Evolutionary conservation across 352 stramenopile species (phyloP), one percentile per base, ranked within the genome.

Genomic region (Globisporangium middletonii): DNA sequence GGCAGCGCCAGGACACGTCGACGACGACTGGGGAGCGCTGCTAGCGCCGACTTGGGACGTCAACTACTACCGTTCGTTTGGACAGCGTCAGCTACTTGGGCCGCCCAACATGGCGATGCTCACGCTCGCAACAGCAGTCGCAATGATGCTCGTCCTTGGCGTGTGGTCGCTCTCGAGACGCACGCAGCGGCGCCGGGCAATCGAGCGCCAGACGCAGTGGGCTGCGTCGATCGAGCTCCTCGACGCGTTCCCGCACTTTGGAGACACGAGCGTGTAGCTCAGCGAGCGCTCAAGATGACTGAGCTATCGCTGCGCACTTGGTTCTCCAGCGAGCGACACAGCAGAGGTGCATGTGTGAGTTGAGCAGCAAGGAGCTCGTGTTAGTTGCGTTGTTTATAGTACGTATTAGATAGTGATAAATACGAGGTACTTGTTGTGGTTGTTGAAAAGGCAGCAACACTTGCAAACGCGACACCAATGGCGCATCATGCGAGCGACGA

Each of bases 121-220:
- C 35, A 56, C 57, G 6, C 15, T 12, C 3, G 38, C 50, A 44
- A 57, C 57, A 27, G 41, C 26, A 19, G 30, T 62, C n/a, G 23
- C 27, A 1, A 33, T 46, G 41, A 18, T 55, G 50, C 15, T 62
- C 4, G 49, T 62, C 12, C 12, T 56, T 23, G 19, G 49, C 2
- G 41, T 53, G 19, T 62, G 57, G 57, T 33, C 48, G 18, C 30
- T 57, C 37, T 41, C 23, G 13, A n/a, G 38, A 4, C 50, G 38
- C n/a, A 18, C 57, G 8, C 45, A 47, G 43, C 48, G 57, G 1
- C 57, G 27, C 13, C 50, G 55, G 3, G 27, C 33, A 7, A 18
- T 44, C 38, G 57, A 62, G 48, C 49, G 41, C 4, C 57, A 62
- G 28, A 51, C 19, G 26, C 43, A 62, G 37, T 62, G 57, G 57